phyloP scores from a whole-genome alignment of 306 rosid genomes.

The Castanea sativa region DNA sequence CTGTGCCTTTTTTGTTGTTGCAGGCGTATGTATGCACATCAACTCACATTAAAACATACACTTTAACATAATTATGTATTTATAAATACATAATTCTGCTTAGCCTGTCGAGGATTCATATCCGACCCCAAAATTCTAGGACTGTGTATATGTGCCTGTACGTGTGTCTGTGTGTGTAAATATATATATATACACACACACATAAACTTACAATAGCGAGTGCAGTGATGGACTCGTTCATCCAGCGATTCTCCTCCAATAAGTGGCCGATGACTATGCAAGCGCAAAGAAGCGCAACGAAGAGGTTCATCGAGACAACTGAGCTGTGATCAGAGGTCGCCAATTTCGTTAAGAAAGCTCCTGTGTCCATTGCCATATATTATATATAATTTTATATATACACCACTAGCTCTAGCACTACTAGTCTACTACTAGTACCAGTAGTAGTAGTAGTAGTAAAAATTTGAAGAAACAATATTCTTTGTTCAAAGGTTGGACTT shows the following conservation, averaged over 20 bases:
- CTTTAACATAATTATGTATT: no score
- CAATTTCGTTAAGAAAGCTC: constrained; percentile 22
- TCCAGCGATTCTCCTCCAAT: constrained; percentile 85
- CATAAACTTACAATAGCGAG: constrained; percentile 72
- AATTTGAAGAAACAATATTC: background rate
- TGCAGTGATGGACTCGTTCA: constrained; percentile 91
- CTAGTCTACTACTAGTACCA: background rate
- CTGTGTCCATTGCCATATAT: constrained; percentile 4
- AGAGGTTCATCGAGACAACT: constrained; percentile 81
- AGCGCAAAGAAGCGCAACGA: constrained; percentile 84
- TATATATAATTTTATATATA: no score
- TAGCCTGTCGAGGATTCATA: no score
- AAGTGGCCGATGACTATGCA: constrained; percentile 86
- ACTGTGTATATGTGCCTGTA: no score
- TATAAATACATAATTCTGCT: no score
- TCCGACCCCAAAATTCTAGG: no score
- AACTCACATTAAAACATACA: background rate
- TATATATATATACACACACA: background rate
- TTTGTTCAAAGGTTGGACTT: background rate
- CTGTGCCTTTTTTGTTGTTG: no score
- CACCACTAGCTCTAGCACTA: background rate
- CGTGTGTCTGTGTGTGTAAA: no score
- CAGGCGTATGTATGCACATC: no score
- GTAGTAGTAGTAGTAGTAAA: background rate
- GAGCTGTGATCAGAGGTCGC: constrained; percentile 67